Conservation (phyloP, 2,329 filamentous ascomycete species). For the Pseudogymnoascus pannorum region DNA sequence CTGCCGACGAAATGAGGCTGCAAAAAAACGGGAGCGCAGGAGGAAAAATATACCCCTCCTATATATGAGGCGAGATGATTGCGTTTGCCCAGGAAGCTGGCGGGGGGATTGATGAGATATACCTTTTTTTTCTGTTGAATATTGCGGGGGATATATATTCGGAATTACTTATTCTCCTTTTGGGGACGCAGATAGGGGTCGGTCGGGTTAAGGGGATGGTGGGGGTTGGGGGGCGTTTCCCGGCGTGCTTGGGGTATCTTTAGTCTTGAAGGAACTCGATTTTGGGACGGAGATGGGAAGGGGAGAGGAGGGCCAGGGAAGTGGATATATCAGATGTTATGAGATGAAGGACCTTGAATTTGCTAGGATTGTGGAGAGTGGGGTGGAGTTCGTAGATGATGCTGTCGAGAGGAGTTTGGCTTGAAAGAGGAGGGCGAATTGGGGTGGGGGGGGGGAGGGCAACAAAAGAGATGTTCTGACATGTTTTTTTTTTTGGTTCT, state of each 20-base stretch:
- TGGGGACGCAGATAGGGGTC: neutral
- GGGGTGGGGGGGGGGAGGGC: neutral
- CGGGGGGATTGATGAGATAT: neutral
- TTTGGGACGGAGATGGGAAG: neutral
- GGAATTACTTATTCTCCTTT: neutral
- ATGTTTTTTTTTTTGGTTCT: neutral
- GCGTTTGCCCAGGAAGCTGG: neutral
- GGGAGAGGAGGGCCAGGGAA: neutral
- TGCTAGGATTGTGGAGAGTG: neutral
- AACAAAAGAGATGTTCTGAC: neutral
- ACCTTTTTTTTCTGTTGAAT: neutral
- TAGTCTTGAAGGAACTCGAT: neutral
- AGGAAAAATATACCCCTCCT: neutral
- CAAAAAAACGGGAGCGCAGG: too few relatives aligned
- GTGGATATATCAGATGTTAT: neutral
- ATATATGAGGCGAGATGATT: neutral
- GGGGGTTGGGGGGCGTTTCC: neutral
- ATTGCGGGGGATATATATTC: neutral
- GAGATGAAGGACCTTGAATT: neutral
- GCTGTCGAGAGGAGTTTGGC: neutral
- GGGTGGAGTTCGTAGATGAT: neutral
- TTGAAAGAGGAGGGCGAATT: neutral
- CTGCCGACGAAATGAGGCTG: neutral
- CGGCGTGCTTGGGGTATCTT: neutral
- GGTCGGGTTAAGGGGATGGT: neutral